These are phyloP conservation scores for Phytophthora niederhauseri DNA, from an alignment of 352 stramenopile species.

Conservation along the genomic window DNA sequence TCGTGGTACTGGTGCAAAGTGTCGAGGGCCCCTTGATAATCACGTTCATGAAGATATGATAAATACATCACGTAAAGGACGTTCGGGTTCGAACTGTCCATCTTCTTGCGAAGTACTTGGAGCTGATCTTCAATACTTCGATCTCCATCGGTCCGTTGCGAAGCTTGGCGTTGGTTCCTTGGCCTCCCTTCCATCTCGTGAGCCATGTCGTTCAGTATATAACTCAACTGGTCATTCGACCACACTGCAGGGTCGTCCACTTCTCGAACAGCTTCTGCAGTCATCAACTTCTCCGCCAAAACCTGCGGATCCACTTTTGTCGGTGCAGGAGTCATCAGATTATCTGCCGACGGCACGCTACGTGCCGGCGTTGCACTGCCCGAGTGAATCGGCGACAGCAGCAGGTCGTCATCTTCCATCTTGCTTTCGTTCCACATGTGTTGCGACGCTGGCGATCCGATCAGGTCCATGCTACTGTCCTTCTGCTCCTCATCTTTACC, in stretches of 20 bases:
- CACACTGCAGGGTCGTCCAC: slow-evolving; percentile 41
- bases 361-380: slow-evolving; percentile 18
- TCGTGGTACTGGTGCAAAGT: slow-evolving; percentile 95
- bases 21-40: slow-evolving; percentile 90
- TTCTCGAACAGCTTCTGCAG: slow-evolving; percentile 24
- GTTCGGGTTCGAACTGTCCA: slow-evolving; percentile 46
- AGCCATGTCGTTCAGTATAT: slow-evolving; percentile 56
- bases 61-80: slow-evolving; percentile 90
- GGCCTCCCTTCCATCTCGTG: slow-evolving; percentile 34
- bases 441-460: slow-evolving; percentile 30
- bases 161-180: background rate
- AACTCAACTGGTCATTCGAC: slow-evolving; percentile 68
- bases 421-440: slow-evolving; percentile 39
- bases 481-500: slow-evolving; percentile 14
- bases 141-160: background rate
- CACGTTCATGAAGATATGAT: slow-evolving; percentile 75
- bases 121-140: slow-evolving; percentile 25
- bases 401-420: slow-evolving; percentile 35
- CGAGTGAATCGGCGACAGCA: slow-evolving; percentile 41
- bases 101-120: slow-evolving; percentile 28
- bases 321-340: slow-evolving; percentile 22
- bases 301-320: slow-evolving; percentile 12
- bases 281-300: slow-evolving; percentile 19
- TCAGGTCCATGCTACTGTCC: slow-evolving; percentile 29
- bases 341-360: slow-evolving; percentile 6